These are phyloP conservation scores for Microcera coccophila DNA, from an alignment of 2,329 filamentous ascomycete species.

Conservation along the genomic window DNA sequence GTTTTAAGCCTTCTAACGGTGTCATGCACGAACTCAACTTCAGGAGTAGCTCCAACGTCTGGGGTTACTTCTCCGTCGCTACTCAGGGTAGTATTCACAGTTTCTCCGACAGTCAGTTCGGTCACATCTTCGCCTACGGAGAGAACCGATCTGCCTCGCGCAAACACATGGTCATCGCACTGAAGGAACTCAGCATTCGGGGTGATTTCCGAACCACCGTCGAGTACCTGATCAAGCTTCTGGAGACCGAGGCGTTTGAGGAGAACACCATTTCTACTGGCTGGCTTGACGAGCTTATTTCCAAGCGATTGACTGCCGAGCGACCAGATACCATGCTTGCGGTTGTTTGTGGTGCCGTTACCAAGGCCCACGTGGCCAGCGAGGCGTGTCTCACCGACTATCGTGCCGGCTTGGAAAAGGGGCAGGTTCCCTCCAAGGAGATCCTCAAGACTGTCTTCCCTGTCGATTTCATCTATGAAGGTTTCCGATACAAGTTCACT, in stretches of 20 bases:
- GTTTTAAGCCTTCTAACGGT: constrained; percentile 98
- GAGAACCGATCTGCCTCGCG: constrained; percentile 94
- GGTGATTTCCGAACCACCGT: constrained; percentile 98
- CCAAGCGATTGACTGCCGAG: constrained; percentile 94
- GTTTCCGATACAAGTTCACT: constrained; percentile 94
- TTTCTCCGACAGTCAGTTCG: constrained; percentile 98
- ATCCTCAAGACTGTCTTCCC: constrained; percentile 96
- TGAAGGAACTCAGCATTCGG: constrained; percentile 98
- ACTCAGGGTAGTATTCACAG: constrained; percentile 96
- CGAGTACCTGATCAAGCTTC: constrained; percentile 96
- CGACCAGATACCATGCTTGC: constrained; percentile 89
- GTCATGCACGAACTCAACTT: constrained; percentile 99
- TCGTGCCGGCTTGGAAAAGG: constrained; percentile 84
- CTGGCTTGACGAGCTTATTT: constrained; percentile 98
- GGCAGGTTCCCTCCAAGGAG: constrained; percentile 94
- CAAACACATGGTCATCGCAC: constrained; percentile 98
- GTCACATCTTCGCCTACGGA: constrained; percentile 98
- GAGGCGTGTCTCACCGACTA: constrained; percentile 87
- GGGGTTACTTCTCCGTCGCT: constrained; percentile 99
- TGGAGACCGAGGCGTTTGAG: constrained; percentile 97
- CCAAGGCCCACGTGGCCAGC: constrained; percentile 91
- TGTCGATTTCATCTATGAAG: constrained; percentile 98
- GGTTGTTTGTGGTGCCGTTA: constrained; percentile 91
- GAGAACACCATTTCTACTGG: constrained; percentile 99
- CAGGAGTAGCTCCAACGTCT: constrained; percentile 96